A percentile compares a stretch with the other conserved stretches of the same genome.
Conservation (phyloP, 305 asterid species). For the Vinca major region DNA sequence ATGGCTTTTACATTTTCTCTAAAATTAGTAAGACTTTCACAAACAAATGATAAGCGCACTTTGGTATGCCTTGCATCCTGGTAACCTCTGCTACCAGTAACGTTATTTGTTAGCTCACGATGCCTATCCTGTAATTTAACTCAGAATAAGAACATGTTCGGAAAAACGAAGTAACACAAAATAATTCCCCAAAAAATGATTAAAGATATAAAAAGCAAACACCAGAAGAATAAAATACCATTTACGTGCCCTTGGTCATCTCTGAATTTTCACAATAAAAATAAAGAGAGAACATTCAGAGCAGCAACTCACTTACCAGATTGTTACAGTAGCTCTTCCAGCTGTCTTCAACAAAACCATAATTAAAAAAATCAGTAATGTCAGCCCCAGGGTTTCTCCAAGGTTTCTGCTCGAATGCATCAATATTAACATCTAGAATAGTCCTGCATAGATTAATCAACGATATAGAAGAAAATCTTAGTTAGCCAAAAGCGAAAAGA, state of each 20-base stretch:
- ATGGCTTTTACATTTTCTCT: not conserved
- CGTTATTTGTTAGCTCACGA: constrained; percentile 13
- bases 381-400: constrained; percentile 33
- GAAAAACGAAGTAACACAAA: not conserved
- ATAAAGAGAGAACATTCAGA: not conserved
- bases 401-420: constrained; percentile 29
- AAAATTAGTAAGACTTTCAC: constrained; percentile 1
- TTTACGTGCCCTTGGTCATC: not conserved
- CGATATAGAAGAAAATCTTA: not conserved
- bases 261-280: not conserved
- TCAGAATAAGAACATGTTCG: constrained; percentile 1
- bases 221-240: not conserved
- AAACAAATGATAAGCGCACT: constrained; percentile 11
- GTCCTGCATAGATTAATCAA: constrained; percentile 20
- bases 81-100: constrained; percentile 9
- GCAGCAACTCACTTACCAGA: constrained; percentile 22
- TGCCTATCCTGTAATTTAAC: constrained; percentile 21
- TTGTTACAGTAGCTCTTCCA: constrained; percentile 30
- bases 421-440: constrained; percentile 30
- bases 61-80: constrained; percentile 10
- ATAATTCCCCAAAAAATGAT: not conserved
- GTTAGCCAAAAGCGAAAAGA: not conserved
- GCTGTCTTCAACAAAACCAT: constrained; percentile 35
- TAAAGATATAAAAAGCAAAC: not conserved
- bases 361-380: constrained; percentile 36